Conservation (phyloP, 306 rosid genomes). For the Ochetophila trinervis region DNA sequence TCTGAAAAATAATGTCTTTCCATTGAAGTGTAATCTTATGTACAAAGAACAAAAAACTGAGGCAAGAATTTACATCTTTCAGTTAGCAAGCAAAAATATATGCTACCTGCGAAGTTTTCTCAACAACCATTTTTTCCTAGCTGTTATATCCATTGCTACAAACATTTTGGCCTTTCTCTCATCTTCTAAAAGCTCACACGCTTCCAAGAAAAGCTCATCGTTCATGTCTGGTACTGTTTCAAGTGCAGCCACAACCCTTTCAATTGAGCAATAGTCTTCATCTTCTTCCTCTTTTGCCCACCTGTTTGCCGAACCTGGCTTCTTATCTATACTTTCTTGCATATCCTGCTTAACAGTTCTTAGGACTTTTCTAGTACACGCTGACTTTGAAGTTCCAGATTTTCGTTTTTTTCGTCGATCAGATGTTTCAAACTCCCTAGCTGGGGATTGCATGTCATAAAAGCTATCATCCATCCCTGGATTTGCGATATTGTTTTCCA, state of each 20-base stretch:
- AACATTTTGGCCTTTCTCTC: slow-evolving; percentile 51
- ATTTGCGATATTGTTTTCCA: slow-evolving; percentile 1
- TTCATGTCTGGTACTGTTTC: slow-evolving; percentile 47
- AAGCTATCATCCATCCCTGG: slow-evolving; percentile 5
- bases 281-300: slow-evolving; percentile 9
- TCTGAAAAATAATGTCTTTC: neutral
- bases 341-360: slow-evolving; percentile 24
- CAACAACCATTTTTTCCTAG: slow-evolving; percentile 47
- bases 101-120: slow-evolving; percentile 37
- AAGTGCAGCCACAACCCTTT: slow-evolving; percentile 55
- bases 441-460: slow-evolving; percentile 27
- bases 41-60: neutral
- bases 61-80: neutral
- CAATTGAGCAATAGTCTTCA: slow-evolving; percentile 37
- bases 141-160: slow-evolving; percentile 49
- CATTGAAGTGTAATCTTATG: neutral
- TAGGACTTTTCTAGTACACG: slow-evolving; percentile 20
- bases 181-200: slow-evolving; percentile 50
- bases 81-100: neutral
- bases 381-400: slow-evolving; percentile 27
- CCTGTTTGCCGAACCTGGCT: slow-evolving; percentile 7
- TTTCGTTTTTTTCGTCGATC: slow-evolving; percentile 30
- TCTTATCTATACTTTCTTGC: slow-evolving; percentile 25
- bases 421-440: slow-evolving; percentile 17
- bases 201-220: slow-evolving; percentile 55